Evolutionary conservation across 31 red algal genomes (phyloP).

Genomic region (Odonthalia washingtoniensis): DNA sequence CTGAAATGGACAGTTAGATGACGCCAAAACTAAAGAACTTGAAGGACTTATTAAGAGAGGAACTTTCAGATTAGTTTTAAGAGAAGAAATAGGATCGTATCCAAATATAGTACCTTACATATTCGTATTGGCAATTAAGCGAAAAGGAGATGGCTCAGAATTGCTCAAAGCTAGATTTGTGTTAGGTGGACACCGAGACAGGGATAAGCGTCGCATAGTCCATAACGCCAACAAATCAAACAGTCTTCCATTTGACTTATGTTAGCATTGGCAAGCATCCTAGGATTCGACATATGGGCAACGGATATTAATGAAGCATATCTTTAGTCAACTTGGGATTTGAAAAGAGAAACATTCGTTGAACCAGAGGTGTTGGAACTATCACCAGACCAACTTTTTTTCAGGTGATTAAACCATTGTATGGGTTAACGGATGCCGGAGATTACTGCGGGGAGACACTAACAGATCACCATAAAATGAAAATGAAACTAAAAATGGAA

Average conservation of each 20-base stretch:
- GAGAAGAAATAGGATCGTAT: neutral
- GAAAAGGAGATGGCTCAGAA: neutral
- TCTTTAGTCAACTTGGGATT: constrained; percentile 26
- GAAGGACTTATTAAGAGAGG: constrained; percentile 18
- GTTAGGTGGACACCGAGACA: constrained; percentile 27
- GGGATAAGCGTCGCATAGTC: constrained; percentile 33
- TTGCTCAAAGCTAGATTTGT: constrained; percentile 42
- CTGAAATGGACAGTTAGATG: constrained; percentile 23
- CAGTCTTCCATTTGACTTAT: constrained; percentile 46
- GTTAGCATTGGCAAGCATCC: constrained; percentile 12
- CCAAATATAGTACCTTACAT: neutral
- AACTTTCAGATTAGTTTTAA: constrained; percentile 20
- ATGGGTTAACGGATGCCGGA: constrained; percentile 47
- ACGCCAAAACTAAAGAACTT: too few species aligned
- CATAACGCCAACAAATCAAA: constrained; percentile 23
- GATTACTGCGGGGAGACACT: constrained; percentile 60
- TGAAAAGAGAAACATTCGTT: constrained; percentile 19
- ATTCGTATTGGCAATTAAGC: constrained; percentile 19
- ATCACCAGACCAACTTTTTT: constrained; percentile 3
- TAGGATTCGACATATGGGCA: constrained; percentile 36
- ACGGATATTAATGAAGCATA: constrained; percentile 50
- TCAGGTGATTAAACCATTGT: constrained; percentile 36
- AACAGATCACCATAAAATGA: neutral
- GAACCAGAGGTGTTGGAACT: constrained; percentile 27
- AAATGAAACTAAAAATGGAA: constrained; percentile 31